Conservation (phyloP, 345 rosid species). For the Combretum micranthum region DNA sequence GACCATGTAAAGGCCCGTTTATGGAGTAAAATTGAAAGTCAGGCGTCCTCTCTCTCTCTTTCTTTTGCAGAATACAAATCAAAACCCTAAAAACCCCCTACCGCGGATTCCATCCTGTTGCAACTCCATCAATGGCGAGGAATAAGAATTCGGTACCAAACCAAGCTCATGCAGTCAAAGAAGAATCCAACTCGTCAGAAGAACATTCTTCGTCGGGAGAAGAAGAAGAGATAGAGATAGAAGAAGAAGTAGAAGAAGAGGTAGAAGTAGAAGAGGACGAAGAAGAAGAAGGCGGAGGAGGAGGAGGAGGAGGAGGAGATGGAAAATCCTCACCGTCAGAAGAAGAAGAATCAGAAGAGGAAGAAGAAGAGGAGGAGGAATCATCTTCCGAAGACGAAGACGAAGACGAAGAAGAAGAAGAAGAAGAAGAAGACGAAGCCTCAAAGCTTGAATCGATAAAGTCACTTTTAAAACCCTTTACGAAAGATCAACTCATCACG, state of each 20-base stretch:
- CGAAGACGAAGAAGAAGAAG: constrained; percentile 1
- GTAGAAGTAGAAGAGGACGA: constrained; percentile 28
- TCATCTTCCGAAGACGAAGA: background rate
- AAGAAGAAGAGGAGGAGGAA: constrained; percentile 12
- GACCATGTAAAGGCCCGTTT: no score
- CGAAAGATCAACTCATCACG: constrained; percentile 45
- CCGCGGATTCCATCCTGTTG: background rate
- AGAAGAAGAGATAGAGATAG: constrained; percentile 14
- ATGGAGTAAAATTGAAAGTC: no score
- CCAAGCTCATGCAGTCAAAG: no score
- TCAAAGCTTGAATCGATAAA: constrained; percentile 44
- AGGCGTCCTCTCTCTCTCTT: no score
- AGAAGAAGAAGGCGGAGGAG: constrained; percentile 17
- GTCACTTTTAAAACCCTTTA: constrained; percentile 54
- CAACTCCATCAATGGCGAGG: constrained; percentile 5
- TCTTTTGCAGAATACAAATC: no score
- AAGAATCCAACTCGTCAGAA: no score
- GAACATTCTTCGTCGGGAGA: background rate
- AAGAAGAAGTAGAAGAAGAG: constrained; percentile 14
- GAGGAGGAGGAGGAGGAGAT: background rate
- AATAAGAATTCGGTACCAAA: no score
- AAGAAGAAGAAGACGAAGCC: constrained; percentile 11
- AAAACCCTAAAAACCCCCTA: background rate
- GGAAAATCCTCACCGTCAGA: background rate
- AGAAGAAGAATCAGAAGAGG: constrained; percentile 7